Percentiles rank a stretch among this genome's conserved stretches.
These are phyloP conservation scores for Ceratobasidium theobromae DNA, from an alignment of 1,284 basidiomycete species.

Conservation along the genomic window DNA sequence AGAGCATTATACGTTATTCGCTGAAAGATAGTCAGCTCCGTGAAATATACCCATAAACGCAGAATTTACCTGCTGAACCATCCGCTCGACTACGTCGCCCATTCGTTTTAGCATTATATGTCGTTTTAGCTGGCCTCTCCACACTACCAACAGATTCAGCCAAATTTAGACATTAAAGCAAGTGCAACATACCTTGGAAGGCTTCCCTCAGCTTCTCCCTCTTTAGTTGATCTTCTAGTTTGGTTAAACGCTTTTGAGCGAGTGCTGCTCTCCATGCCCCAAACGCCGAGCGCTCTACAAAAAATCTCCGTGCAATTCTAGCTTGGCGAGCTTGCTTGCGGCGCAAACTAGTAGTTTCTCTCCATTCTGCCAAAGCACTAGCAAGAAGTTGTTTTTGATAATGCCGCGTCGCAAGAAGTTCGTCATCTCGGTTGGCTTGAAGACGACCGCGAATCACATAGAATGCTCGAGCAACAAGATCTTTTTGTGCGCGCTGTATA, in stretches of 20 bases:
- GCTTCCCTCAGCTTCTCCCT: constrained; percentile 44
- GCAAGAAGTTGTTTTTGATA: constrained; percentile 7
- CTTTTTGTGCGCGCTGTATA: background rate
- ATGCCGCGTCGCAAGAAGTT: background rate
- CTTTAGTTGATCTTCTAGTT: constrained; percentile 52
- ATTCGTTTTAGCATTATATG: constrained; percentile 3
- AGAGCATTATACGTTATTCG: constrained; percentile 54
- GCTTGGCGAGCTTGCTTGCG: constrained; percentile 47
- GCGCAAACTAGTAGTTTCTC: constrained; percentile 1
- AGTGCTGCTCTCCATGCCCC: constrained; percentile 55
- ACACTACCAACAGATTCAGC: background rate
- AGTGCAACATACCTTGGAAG: constrained; percentile 52
- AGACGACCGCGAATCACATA: constrained; percentile 10
- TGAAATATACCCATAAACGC: background rate
- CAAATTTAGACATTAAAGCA: background rate
- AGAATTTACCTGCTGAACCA: constrained; percentile 48
- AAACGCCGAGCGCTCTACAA: constrained; percentile 56
- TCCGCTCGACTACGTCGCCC: constrained; percentile 39
- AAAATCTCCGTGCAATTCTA: constrained; percentile 56
- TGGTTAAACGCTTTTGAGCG: constrained; percentile 52
- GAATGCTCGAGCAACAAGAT: constrained; percentile 11
- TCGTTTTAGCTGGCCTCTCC: constrained; percentile 7
- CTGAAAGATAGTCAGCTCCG: constrained; percentile 44
- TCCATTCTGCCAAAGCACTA: constrained; percentile 11
- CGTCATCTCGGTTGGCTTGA: background rate